Base-by-base conservation (phyloP, 139 green algal species). In the Coelastrella sp. region DNA sequence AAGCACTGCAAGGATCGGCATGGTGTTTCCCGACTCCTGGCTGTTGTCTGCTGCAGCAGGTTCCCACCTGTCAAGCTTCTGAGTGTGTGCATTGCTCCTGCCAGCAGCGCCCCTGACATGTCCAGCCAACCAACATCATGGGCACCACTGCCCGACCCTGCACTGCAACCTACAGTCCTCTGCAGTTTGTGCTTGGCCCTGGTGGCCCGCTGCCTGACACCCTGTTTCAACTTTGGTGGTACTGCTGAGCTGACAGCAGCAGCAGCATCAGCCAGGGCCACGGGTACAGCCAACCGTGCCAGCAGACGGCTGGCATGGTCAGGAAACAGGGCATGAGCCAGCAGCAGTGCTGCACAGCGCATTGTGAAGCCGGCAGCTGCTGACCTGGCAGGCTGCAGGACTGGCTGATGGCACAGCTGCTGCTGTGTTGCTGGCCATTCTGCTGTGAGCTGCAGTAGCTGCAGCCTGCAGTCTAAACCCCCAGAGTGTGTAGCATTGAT, bases 41-140 rank as follows among this genome's bases (percentile, higher is more conserved):
- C 35, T 49, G 35, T 49, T 49, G 35, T 5, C 35, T 49, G 35
- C 35, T 49, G 35, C 35, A 49, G 35, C 35, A 49, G 35, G 35
- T 49, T 49, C 84, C 14, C 58, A 90, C 85, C 85, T 85, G 85
- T 84, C 74, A 90, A 9, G n/a, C 58, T 75, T 14, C 85, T 63
- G 7, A 90, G 24, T 6, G 22, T 58, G 25, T 86, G 87, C 27
- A 91, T 59, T 73, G 65, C 27, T 9, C 65, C 76, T n/a, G 78
- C 49, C 25, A 27, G 49, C 49, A 63, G 25, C 35, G 35, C 79
- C 7, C 20, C 49, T 14, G 63, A 57, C 4, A 56, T 58, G 10
- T 85, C 78, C 11, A 86, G 14, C 61, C 76, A 85, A 27, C 76
- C 76, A 9, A 85, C 27, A 49, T 24, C 85, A 61, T 27, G 15